Evolutionary conservation across 2,329 filamentous ascomycete species (phyloP).

Genomic region (Aureobasidium musti): DNA sequence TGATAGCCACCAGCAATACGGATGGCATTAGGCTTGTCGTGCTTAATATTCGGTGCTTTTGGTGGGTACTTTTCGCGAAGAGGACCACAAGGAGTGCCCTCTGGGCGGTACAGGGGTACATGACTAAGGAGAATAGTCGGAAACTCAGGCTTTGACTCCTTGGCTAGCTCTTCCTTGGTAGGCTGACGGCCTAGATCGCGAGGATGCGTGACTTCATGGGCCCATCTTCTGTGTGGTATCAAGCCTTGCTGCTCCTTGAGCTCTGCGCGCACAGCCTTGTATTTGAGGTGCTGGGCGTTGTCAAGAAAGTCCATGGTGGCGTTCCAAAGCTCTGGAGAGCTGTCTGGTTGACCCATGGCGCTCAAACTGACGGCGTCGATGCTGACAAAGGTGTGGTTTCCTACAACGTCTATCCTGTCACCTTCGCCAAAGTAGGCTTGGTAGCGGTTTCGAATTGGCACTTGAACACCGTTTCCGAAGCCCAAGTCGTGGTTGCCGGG

Average conservation of each 20-base stretch:
- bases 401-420: conserved; percentile 88
- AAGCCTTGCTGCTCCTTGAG: conserved; percentile 65
- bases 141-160: conserved; percentile 55
- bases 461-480: conserved; percentile 81
- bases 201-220: conserved; percentile 42
- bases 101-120: conserved; percentile 80
- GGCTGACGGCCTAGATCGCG: conserved; percentile 36
- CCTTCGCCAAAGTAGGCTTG: conserved; percentile 84
- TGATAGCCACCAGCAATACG: conserved; percentile 80
- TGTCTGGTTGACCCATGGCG: conserved; percentile 63
- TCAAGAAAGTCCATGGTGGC: conserved; percentile 77
- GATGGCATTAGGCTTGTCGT: conserved; percentile 75
- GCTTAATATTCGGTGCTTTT: conserved; percentile 49
- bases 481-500: conserved; percentile 96
- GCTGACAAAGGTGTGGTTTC: conserved; percentile 93
- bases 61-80: conserved; percentile 82
- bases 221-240: conserved; percentile 41
- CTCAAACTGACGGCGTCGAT: conserved; percentile 87
- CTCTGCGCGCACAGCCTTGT: conserved; percentile 68
- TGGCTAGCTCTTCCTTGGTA: conserved; percentile 43
- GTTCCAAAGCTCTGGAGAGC: conserved; percentile 65
- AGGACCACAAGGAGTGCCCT: conserved; percentile 84
- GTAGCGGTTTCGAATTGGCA: conserved; percentile 79
- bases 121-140: conserved; percentile 89
- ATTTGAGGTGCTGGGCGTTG: conserved; percentile 64